Percentiles rank a stretch among this genome's conserved stretches.
These are phyloP conservation scores for Phytophthora brassicae DNA, from an alignment of 352 stramenopile species.

Conservation along the genomic window DNA sequence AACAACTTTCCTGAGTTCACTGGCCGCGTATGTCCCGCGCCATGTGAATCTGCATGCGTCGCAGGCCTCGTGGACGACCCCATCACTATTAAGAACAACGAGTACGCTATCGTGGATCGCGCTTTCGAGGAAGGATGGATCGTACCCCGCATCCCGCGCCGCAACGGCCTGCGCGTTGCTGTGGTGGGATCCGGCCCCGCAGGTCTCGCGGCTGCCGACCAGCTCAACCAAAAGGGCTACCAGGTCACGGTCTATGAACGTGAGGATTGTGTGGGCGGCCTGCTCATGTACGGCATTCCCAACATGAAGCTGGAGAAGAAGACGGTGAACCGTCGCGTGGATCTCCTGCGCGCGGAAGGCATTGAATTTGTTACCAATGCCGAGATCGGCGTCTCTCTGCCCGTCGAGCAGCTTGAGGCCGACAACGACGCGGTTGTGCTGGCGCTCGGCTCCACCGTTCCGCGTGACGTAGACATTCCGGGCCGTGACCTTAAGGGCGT, in stretches of 20 bases:
- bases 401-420: slow-evolving; percentile 67
- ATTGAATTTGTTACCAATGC: slow-evolving; percentile 98
- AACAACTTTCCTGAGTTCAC: slow-evolving; percentile 99
- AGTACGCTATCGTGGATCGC: slow-evolving; percentile 98
- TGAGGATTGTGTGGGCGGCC: slow-evolving; percentile 94
- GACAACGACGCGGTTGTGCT: slow-evolving; percentile 94
- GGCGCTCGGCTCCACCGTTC: slow-evolving; percentile 94
- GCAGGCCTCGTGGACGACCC: slow-evolving; percentile 95
- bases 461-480: slow-evolving; percentile 90
- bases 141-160: slow-evolving; percentile 89
- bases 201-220: slow-evolving; percentile 93
- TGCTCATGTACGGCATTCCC: slow-evolving; percentile 98
- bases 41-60: slow-evolving; percentile 96
- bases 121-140: slow-evolving; percentile 96
- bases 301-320: slow-evolving; percentile 99
- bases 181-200: slow-evolving; percentile 94
- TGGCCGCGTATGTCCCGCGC: slow-evolving; percentile 95
- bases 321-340: slow-evolving; percentile 93
- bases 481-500: slow-evolving; percentile 93
- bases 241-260: slow-evolving; percentile 97
- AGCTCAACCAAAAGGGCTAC: slow-evolving; percentile 98
- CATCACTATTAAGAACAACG: slow-evolving; percentile 99
- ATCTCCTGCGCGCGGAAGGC: slow-evolving; percentile 94
- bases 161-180: slow-evolving; percentile 95
- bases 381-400: slow-evolving; percentile 89